Base-by-base conservation (phyloP, 1,284 basidiomycete genomes). In the Marasmius fiardii region DNA sequence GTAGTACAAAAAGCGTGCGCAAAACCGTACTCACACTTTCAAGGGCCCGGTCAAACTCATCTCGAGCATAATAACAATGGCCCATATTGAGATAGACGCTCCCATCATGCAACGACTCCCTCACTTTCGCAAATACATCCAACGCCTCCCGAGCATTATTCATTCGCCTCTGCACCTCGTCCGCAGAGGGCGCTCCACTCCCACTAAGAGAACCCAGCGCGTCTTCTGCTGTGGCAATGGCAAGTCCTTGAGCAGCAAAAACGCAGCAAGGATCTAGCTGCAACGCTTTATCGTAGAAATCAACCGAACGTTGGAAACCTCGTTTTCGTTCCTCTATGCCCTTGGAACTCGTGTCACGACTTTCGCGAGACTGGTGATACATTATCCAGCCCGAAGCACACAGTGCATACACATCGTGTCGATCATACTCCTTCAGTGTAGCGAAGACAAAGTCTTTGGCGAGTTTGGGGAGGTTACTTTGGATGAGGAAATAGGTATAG, bases 11-110 rank as follows among this genome's bases (percentile, higher is more conserved):
- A 37, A 52, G 31, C 53, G 43, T 44, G 52, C 20, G 47, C 53
- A 39, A 20, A 16, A 31, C 31, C 55, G 6, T n/a, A 83, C 93
- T 75, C 67, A 95, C 94, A 65, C 90, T 90, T 70, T 98, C 94
- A 60, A 97, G 94, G 0, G 95, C 94, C 54, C 91, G 81, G 63
- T 98, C 94, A 68, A 89, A 95, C 68, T 98, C 95, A 56, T 96
- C 95, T 51, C 92, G 80, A 26, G 85, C 80, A 67, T 92, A 95
- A 69, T 95, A 90, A 64, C 93, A 96, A 66, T 97, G 95, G 0
- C 95, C 95, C 77, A 97, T 95, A 67, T 98, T 98, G 64, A 93
- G 78, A 65, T 95, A 94, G 7, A 96, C 93, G 61, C 90, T 90
- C 1, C 91, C 91, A 59, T 94, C 90, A 56, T 85, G 82, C 52